Evolutionary conservation across 1,139 yeast species (phyloP), one percentile per base, ranked within the genome.

Genomic region (Kodamaea plutei): DNA sequence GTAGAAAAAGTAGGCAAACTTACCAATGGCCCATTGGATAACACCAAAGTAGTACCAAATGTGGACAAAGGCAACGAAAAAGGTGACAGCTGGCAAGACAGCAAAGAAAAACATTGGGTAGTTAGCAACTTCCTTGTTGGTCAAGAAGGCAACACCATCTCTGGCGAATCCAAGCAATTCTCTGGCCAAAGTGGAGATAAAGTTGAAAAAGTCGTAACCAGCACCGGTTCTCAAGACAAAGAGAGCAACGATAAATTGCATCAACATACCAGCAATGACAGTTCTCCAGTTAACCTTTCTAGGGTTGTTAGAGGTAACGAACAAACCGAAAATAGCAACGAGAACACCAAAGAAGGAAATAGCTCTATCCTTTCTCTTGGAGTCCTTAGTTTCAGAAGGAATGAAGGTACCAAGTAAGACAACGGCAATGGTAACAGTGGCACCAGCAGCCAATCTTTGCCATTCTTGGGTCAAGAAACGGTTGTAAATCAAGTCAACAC

Each of bases 191-290:
- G 64, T 61, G 20, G 81, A 73, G 44, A 78, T 73, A 47, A 78
- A 78, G 56, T 76, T 72, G 61, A 78, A 78, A 38, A 78, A 63
- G 49, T 78, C 83, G 50, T 70, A 77, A 41, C 84, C 84, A 31
- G 69, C 65, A 45, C 64, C 62, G 17, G 84, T 77, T 51, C 83
- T 60, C 47, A 78, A 64, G 18, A 78, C 84, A 43, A 78, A 78
- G 30, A 78, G 58, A 2, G 83, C 83, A 39, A 78, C 55, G 38
- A 78, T 69, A 47, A 63, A 78, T 52, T 78, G 84, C 64, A 76
- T 71, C 45, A 77, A 65, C 61, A 74, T 64, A 24, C 84, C 84
- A 19, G 76, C 71, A 41, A 76, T 73, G 23, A 78, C 81, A 4
- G 83, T 72, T 47, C 74, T 69, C 83, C 84, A 78, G 38, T 68